Conservation (phyloP, 441 rosid species). For the Arabidopsis lyrata region DNA sequence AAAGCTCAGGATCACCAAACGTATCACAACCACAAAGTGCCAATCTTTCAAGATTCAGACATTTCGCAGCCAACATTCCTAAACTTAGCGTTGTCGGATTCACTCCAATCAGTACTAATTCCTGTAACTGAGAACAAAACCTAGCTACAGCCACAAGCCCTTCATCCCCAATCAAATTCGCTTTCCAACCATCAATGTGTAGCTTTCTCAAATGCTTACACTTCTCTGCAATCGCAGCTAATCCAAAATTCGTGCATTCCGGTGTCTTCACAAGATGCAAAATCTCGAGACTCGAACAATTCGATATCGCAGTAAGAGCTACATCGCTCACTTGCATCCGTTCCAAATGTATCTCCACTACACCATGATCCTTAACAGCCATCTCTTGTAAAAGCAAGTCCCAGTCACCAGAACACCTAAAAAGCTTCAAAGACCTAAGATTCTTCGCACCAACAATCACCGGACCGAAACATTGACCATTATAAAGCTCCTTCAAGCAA, state of each 20-base stretch:
- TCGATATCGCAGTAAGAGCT: slow-evolving; percentile 43
- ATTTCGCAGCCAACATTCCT: slow-evolving; percentile 53
- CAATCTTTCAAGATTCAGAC: slow-evolving; percentile 56
- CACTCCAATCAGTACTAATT: slow-evolving; percentile 39
- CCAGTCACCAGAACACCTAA: slow-evolving; percentile 48
- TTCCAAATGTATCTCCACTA: slow-evolving; percentile 50
- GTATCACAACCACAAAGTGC: slow-evolving; percentile 61
- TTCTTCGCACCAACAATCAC: slow-evolving; percentile 45
- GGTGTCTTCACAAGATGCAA: slow-evolving; percentile 48
- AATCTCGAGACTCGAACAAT: slow-evolving; percentile 46
- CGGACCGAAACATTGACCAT: slow-evolving; percentile 50
- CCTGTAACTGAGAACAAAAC: slow-evolving; percentile 39
- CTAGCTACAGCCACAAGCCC: slow-evolving; percentile 52
- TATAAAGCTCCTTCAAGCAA: slow-evolving; percentile 50
- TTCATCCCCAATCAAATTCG: slow-evolving; percentile 52
- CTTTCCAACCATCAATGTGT: slow-evolving; percentile 51
- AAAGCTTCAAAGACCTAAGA: slow-evolving; percentile 46
- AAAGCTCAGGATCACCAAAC: slow-evolving; percentile 59
- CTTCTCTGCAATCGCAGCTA: slow-evolving; percentile 42
- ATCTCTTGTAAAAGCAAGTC: slow-evolving; percentile 43
- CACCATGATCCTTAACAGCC: slow-evolving; percentile 34
- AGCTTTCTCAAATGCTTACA: slow-evolving; percentile 50
- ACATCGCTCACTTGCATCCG: slow-evolving; percentile 47
- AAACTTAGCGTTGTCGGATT: slow-evolving; percentile 43
- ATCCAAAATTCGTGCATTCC: slow-evolving; percentile 47